Percentiles rank a stretch among this genome's conserved stretches.
phyloP scores from a whole-genome alignment of 1,284 basidiomycete species.

The Stereum hirsutum region DNA sequence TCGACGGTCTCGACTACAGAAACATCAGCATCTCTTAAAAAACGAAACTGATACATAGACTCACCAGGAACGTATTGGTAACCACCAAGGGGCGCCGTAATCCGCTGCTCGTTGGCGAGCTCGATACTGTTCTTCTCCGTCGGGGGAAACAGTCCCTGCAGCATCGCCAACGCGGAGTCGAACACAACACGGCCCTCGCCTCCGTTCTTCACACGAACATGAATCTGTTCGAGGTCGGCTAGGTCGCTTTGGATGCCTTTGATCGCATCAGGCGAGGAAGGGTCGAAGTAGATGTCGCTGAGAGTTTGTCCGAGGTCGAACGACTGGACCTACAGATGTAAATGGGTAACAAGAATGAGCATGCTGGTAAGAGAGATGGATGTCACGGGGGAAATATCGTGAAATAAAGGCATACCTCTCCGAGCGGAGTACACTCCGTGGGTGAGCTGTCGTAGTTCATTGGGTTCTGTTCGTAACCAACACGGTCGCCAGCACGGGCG shows the following conservation, averaged over 20 bases:
- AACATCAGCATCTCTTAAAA: neutral
- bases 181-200: slow-evolving; percentile 80
- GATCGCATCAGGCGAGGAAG: slow-evolving; percentile 57
- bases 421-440: slow-evolving; percentile 77
- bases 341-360: neutral
- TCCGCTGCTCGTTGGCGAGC: slow-evolving; percentile 69
- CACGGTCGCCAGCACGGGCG: slow-evolving; percentile 78
- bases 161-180: slow-evolving; percentile 68
- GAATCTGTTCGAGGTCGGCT: slow-evolving; percentile 62
- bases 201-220: slow-evolving; percentile 73
- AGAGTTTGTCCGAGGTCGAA: slow-evolving; percentile 63
- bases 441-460: slow-evolving; percentile 58
- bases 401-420: slow-evolving; percentile 49
- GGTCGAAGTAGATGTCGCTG: slow-evolving; percentile 60
- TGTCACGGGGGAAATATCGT: neutral
- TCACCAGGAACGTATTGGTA: slow-evolving; percentile 76
- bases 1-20: slow-evolving; percentile 71
- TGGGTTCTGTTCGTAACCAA: slow-evolving; percentile 63
- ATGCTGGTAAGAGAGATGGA: neutral
- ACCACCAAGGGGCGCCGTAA: slow-evolving; percentile 71
- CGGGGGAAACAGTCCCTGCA: slow-evolving; percentile 77
- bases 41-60: slow-evolving; percentile 10
- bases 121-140: slow-evolving; percentile 57
- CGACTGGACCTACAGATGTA: slow-evolving; percentile 48
- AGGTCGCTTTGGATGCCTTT: slow-evolving; percentile 55